Conservation (phyloP, 371 early-diverging fungal species). For the Synchytrium microbalum region DNA sequence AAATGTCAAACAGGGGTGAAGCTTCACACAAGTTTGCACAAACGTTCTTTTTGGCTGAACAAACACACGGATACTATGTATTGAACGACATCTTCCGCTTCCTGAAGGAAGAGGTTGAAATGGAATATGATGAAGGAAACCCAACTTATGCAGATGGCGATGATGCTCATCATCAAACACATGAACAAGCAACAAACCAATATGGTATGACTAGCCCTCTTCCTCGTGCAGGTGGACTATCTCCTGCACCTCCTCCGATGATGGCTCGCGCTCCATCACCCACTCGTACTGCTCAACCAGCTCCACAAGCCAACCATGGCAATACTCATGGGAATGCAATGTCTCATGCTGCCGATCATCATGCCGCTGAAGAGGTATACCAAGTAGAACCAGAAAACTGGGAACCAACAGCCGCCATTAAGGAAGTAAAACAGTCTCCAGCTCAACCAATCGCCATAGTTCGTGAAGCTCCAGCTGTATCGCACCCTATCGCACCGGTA, state of each 20-base stretch:
- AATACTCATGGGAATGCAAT: too few relatives aligned
- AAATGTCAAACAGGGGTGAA: slow-evolving; percentile 75
- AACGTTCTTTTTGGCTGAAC: slow-evolving; percentile 87
- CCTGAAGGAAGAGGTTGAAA: slow-evolving; percentile 70
- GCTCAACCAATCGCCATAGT: slow-evolving; percentile 12
- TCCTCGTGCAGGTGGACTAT: background rate
- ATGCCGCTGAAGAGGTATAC: background rate
- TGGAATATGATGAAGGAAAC: slow-evolving; percentile 36
- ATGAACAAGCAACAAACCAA: slow-evolving; percentile 20
- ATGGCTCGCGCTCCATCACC: too few relatives aligned
- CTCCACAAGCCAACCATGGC: too few relatives aligned
- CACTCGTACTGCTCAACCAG: too few relatives aligned
- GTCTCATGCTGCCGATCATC: too few relatives aligned
- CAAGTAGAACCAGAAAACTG: background rate
- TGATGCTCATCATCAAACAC: slow-evolving; percentile 13
- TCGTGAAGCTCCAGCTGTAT: slow-evolving; percentile 7
- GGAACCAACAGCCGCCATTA: slow-evolving; percentile 12
- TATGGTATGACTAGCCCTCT: slow-evolving; percentile 3
- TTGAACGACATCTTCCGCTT: slow-evolving; percentile 93
- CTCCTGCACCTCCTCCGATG: too few relatives aligned
- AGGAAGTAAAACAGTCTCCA: background rate
- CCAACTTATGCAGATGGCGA: background rate
- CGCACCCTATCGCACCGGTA: slow-evolving; percentile 5
- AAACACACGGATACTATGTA: slow-evolving; percentile 85
- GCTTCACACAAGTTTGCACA: slow-evolving; percentile 82